phyloP scores from a whole-genome alignment of 108 stramenopile species.

The Schizochytrium sp. region DNA sequence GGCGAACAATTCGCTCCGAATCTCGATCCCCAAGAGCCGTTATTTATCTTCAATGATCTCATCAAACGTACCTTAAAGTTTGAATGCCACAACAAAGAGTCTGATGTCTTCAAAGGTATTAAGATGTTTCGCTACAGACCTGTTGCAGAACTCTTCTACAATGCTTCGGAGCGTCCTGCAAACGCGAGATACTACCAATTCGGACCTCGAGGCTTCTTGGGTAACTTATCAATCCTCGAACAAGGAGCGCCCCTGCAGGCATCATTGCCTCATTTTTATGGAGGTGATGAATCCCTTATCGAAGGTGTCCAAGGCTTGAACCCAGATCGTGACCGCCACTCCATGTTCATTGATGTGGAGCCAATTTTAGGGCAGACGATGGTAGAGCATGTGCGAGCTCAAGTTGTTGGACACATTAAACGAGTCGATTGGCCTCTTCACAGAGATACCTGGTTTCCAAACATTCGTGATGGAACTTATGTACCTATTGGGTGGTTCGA shows the following conservation, averaged over 20 bases:
- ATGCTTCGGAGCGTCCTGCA: slow-evolving; percentile 47
- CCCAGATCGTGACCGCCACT: slow-evolving; percentile 22
- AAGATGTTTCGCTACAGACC: slow-evolving; percentile 22
- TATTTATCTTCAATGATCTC: slow-evolving; percentile 60
- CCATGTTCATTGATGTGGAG: slow-evolving; percentile 38
- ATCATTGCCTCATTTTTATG: slow-evolving; percentile 18
- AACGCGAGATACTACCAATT: slow-evolving; percentile 42
- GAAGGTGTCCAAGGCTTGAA: slow-evolving; percentile 33
- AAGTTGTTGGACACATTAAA: slow-evolving; percentile 15
- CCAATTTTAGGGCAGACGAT: slow-evolving; percentile 54
- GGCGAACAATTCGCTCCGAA: slow-evolving; percentile 53
- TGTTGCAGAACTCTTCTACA: neutral
- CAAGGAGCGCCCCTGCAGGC: slow-evolving; percentile 24
- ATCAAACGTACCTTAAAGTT: slow-evolving; percentile 28
- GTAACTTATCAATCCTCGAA: slow-evolving; percentile 46
- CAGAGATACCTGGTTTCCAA: slow-evolving; percentile 17
- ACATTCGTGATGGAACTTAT: slow-evolving; percentile 46
- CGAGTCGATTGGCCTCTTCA: neutral
- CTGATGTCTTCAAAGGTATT: slow-evolving; percentile 25
- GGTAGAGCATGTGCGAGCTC: slow-evolving; percentile 54
- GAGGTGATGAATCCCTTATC: neutral
- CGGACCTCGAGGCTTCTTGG: slow-evolving; percentile 16
- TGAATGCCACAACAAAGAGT: neutral
- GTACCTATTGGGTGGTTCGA: slow-evolving; percentile 58
- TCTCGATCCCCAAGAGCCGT: neutral